A percentile compares a stretch with the other conserved stretches of the same genome.
phyloP scores from a whole-genome alignment of 2,329 filamentous ascomycete genomes.

The Colletotrichum lupini region DNA sequence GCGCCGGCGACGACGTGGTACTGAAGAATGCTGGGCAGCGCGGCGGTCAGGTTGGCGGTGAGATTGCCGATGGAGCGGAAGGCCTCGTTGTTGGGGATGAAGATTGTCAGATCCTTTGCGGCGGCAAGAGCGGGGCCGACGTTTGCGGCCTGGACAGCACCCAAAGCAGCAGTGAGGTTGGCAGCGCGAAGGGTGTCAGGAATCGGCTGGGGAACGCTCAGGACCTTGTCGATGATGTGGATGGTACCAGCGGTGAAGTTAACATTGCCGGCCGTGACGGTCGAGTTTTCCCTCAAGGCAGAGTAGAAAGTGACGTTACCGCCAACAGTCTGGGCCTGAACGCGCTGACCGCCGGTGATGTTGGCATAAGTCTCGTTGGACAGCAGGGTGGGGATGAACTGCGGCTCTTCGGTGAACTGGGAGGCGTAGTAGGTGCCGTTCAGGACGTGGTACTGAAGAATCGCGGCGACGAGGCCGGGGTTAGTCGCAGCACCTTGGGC shows the following conservation, averaged over 20 bases:
- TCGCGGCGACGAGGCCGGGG: slow-evolving; percentile 44
- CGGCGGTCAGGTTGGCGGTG: slow-evolving; percentile 57
- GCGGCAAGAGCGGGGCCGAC: slow-evolving; percentile 54
- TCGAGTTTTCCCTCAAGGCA: slow-evolving; percentile 60
- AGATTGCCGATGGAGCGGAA: slow-evolving; percentile 67
- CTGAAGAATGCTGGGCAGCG: slow-evolving; percentile 64
- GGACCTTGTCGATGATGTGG: slow-evolving; percentile 61
- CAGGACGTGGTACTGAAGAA: slow-evolving; percentile 68
- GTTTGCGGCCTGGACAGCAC: slow-evolving; percentile 56
- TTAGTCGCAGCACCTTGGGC: slow-evolving; percentile 36
- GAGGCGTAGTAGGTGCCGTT: slow-evolving; percentile 56
- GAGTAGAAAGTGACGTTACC: slow-evolving; percentile 61
- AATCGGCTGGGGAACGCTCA: slow-evolving; percentile 57
- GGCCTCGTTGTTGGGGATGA: slow-evolving; percentile 70
- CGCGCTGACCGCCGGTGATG: slow-evolving; percentile 69
- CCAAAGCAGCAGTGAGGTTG: slow-evolving; percentile 57
- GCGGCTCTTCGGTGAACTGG: slow-evolving; percentile 41
- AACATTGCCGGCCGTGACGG: slow-evolving; percentile 61
- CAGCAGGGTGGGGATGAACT: slow-evolving; percentile 56
- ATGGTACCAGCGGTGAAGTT: slow-evolving; percentile 66
- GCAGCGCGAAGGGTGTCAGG: slow-evolving; percentile 52
- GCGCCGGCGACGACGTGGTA: slow-evolving; percentile 73
- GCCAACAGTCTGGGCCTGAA: slow-evolving; percentile 56
- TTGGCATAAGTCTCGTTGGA: slow-evolving; percentile 64
- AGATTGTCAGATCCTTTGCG: slow-evolving; percentile 67